phyloP scores from a whole-genome alignment of 805 yeast species.

The Nematodospora valgi region DNA sequence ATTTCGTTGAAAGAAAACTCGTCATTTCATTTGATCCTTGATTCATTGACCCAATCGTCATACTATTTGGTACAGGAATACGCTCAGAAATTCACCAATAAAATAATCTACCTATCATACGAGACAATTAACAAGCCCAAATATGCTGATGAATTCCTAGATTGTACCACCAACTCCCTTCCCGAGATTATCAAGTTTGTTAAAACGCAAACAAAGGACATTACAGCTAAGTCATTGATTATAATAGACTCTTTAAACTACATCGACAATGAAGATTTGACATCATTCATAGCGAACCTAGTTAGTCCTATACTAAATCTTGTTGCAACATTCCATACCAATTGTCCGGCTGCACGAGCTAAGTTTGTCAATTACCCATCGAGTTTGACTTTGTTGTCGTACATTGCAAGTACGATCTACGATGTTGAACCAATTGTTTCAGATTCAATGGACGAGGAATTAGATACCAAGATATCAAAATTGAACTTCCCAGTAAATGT shows the following conservation, averaged over 20 bases:
- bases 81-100: slow-evolving; percentile 42
- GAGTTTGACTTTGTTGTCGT: slow-evolving; percentile 49
- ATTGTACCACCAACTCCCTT: slow-evolving; percentile 29
- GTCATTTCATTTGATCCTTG: slow-evolving; percentile 69
- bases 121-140: slow-evolving; percentile 58
- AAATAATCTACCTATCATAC: slow-evolving; percentile 58
- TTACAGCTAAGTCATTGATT: slow-evolving; percentile 10
- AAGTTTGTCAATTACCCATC: slow-evolving; percentile 49
- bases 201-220: slow-evolving; percentile 1
- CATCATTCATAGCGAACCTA: slow-evolving; percentile 48
- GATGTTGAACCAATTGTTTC: slow-evolving; percentile 48
- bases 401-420: slow-evolving; percentile 72
- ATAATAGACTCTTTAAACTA: slow-evolving; percentile 51
- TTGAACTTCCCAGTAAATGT: slow-evolving; percentile 45
- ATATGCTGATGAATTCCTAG: slow-evolving; percentile 47
- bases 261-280: slow-evolving; percentile 42
- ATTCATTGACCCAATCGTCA: slow-evolving; percentile 70
- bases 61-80: slow-evolving; percentile 56
- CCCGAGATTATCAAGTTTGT: slow-evolving; percentile 16
- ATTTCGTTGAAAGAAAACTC: slow-evolving; percentile 68
- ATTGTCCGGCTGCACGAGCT: slow-evolving; percentile 36
- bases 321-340: slow-evolving; percentile 35
- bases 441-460: slow-evolving; percentile 38
- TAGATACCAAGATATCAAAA: slow-evolving; percentile 34
- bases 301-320: slow-evolving; percentile 30